phyloP scores from a whole-genome alignment of 1,139 yeast genomes.

The Geotrichum reessii region DNA sequence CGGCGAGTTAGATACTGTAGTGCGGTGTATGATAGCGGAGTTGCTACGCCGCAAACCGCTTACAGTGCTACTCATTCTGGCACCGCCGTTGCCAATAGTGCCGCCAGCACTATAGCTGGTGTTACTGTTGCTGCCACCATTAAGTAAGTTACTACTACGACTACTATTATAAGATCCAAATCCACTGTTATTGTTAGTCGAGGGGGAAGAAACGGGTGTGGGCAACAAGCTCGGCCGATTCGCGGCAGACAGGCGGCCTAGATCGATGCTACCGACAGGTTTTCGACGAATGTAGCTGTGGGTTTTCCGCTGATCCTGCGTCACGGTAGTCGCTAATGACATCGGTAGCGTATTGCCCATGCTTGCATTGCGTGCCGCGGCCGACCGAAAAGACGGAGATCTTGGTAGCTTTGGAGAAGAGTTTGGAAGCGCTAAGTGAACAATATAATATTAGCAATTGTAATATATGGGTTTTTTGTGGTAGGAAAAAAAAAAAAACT shows the following conservation, averaged over 20 bases:
- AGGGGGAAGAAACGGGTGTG: background rate
- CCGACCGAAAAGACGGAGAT: background rate
- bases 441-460: background rate
- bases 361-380: background rate
- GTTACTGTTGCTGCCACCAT: background rate
- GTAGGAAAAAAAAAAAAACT: background rate
- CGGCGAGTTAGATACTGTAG: background rate
- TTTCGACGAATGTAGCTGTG: background rate
- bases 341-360: background rate
- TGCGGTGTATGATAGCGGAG: background rate
- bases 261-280: background rate
- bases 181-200: background rate
- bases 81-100: background rate
- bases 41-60: background rate
- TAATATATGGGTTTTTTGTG: background rate
- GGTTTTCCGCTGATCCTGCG: background rate
- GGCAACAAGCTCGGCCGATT: background rate
- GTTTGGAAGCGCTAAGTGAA: background rate
- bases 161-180: background rate
- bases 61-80: background rate
- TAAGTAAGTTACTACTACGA: background rate
- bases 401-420: background rate
- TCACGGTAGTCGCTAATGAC: background rate
- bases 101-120: background rate
- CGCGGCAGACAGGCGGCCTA: background rate